A percentile compares a stretch with the other conserved stretches of the same genome.
Conservation (phyloP, 106 monocot genomes). For the Dendrobium nobile region DNA sequence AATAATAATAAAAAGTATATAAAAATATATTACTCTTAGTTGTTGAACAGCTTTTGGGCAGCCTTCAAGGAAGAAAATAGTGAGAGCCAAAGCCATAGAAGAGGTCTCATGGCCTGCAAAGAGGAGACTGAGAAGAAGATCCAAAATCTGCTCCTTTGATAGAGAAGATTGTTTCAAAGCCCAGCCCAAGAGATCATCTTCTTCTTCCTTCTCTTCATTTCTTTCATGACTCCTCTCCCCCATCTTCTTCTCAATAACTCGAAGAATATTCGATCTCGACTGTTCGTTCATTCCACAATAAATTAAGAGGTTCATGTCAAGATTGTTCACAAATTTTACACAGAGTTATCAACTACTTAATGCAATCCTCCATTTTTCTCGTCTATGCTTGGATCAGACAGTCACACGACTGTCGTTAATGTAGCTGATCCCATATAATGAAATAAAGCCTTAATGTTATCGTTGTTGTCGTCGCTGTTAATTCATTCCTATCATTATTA, state of each 20-base stretch:
- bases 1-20: too few relatives aligned
- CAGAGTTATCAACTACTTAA: too few relatives aligned
- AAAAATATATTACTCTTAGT: slow-evolving; percentile 33
- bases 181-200: slow-evolving; percentile 80
- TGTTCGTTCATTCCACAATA: slow-evolving; percentile 10
- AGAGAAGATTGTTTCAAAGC: slow-evolving; percentile 61
- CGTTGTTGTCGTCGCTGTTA: too few relatives aligned
- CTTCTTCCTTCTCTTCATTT: slow-evolving; percentile 16
- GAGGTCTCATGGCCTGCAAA: slow-evolving; percentile 99
- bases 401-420: too few relatives aligned
- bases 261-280: slow-evolving; percentile 72
- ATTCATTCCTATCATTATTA: too few relatives aligned
- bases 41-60: slow-evolving; percentile 57
- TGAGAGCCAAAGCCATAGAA: slow-evolving; percentile 63
- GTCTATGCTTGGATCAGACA: too few relatives aligned
- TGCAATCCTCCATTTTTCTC: too few relatives aligned
- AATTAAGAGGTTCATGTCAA: too few relatives aligned
- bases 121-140: slow-evolving; percentile 78
- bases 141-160: slow-evolving; percentile 81
- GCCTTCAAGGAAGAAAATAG: slow-evolving; percentile 64
- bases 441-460: too few relatives aligned
- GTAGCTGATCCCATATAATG: too few relatives aligned
- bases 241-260: slow-evolving; percentile 69
- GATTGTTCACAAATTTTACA: too few relatives aligned
- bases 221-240: slow-evolving; percentile 33